Base-by-base conservation (phyloP, 2,329 filamentous ascomycete species). In the Colletotrichum camelliae region DNA sequence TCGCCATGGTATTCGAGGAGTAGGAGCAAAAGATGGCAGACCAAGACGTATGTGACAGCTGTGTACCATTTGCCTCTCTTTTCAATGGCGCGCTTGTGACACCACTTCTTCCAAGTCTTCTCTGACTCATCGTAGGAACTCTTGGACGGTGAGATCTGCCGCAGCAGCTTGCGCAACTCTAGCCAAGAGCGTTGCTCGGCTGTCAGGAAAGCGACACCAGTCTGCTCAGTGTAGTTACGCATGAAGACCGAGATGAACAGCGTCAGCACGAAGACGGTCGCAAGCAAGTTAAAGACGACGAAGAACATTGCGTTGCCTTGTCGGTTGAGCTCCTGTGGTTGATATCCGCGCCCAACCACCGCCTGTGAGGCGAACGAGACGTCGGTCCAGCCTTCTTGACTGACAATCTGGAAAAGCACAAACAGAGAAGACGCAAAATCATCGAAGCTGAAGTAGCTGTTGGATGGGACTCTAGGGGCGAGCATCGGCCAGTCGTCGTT, bases 181-280 rank as follows among this genome's bases (percentile, higher is more conserved):
- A 99, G 91, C 97, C 97, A 99, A 0, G 96, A 98, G 79, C 97
- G 93, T 83, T 99, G 97, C 80, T 99, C 97, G 1, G 96, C 94
- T 1, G 97, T 99, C 80, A 99, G 87, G 83, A 96, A 99, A 4
- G 97, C 97, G 58, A 99, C 97, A 2, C 97, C 97, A 0, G 97
- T 99, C 85, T 98, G 96, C 85, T 99, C 97, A 1, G 97, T 99
- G 85, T 99, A 99, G 84, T 98, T 99, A 77, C 97, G 95, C 97
- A 99, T 99, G 84, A 99, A 99, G 77, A 99, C 97, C 72, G 97
- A 98, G 64, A 99, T 97, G 84, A 99, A 99, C 82, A 99, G 88
- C 1, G 97, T 99, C 82, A 99, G 89, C 77, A 99, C 94, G 85
- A 99, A 99, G 78, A 99, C 96, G 0, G 97, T 97, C 37, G 96